Base-by-base conservation (phyloP, 768 basidiomycete species). In the Amanita exitialis region DNA sequence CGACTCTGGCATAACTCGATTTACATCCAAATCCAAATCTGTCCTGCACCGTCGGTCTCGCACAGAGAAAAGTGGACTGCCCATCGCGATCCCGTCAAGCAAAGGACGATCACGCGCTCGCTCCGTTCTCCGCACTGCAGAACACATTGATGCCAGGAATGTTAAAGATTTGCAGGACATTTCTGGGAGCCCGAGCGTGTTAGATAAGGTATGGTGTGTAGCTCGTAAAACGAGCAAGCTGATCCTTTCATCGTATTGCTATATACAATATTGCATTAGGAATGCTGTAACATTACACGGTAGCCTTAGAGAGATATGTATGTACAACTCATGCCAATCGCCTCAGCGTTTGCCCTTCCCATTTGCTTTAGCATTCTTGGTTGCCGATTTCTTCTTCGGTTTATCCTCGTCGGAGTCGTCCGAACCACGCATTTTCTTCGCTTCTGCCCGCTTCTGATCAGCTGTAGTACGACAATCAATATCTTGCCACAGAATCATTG, bases 11-110 rank as follows among this genome's bases (percentile, higher is more conserved):
- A 66, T 74, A 0, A 76, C 77, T 10, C 72, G 78, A 3, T 86
- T 79, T 85, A 73, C 58, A 67, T 69, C 23, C 73, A 70, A 53
- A 78, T 85, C 53, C 78, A 77, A 3, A 69, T 75, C 15, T 75
- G 76, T 4, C 71, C 80, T 6, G 56, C 80, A n/a, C n/a, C n/a
- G n/a, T n/a, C 23, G 23, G 23, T 23, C 23, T 23, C 23, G 23
- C 23, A 23, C 23, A 23, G 23, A 23, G 23, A 23, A 23, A 23
- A 23, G 23, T 23, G 23, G 2, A 3, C 23, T 23, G 23, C 23
- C 23, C 23, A 23, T 23, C 4, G 23, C 23, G 23, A 23, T 23
- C 3, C 23, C 2, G 23, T 23, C 23, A 23, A 23, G 23, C 23
- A 23, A 23, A 23, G 3, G 23, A 23, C 23, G 23, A 23, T 23